phyloP scores from a whole-genome alignment of 352 stramenopile genomes.

The Thalassiosira sp. region DNA sequence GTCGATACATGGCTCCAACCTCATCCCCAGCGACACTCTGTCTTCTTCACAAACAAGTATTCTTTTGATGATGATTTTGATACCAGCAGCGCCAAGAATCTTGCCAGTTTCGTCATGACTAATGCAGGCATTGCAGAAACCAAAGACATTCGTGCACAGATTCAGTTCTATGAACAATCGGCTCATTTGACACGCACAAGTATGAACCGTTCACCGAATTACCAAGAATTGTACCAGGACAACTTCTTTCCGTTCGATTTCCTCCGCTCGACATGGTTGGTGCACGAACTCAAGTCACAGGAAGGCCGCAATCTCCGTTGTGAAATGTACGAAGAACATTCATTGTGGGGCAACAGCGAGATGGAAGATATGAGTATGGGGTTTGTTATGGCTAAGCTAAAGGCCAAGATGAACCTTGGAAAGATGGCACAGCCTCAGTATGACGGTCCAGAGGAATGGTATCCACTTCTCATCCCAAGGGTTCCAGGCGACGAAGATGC shows the following conservation, averaged over 20 bases:
- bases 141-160: constrained; percentile 38
- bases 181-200: constrained; percentile 39
- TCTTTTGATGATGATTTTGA: constrained; percentile 23
- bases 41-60: constrained; percentile 52
- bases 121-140: constrained; percentile 46
- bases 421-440: constrained; percentile 33
- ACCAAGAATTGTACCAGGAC: constrained; percentile 44
- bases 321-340: constrained; percentile 78
- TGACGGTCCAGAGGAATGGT: constrained; percentile 44
- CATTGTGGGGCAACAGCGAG: constrained; percentile 58
- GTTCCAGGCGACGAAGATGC: constrained; percentile 25
- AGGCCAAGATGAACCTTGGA: constrained; percentile 38
- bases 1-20: constrained; percentile 35
- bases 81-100: constrained; percentile 35
- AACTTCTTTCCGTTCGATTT: constrained; percentile 54
- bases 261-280: constrained; percentile 49
- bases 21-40: constrained; percentile 34
- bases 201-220: constrained; percentile 43
- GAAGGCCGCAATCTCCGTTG: constrained; percentile 58
- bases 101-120: constrained; percentile 50
- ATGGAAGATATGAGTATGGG: constrained; percentile 75
- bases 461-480: constrained; percentile 43
- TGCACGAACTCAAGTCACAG: constrained; percentile 62
- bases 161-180: constrained; percentile 54
- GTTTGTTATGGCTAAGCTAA: constrained; percentile 58